These are phyloP conservation scores for Pseudogymnoascus sp. DNA, from an alignment of 2,329 filamentous ascomycete species.

Conservation along the genomic window DNA sequence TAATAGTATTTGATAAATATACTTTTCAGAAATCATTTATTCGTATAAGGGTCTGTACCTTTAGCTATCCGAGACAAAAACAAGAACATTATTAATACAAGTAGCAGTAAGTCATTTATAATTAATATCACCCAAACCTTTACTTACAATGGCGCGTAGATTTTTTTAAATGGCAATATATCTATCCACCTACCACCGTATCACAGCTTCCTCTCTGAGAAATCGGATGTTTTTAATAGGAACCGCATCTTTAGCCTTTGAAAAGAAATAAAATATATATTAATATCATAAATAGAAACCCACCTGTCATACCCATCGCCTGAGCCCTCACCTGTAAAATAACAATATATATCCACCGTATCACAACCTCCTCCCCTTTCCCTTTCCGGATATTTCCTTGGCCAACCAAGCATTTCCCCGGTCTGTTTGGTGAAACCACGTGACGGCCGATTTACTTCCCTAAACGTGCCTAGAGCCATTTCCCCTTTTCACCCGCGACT, in stretches of 20 bases:
- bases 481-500: constrained; percentile 3
- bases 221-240: background rate
- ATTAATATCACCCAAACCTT: background rate
- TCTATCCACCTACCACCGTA: background rate
- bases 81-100: background rate
- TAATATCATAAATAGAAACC: background rate
- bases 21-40: background rate
- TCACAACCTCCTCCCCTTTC: background rate
- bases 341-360: background rate
- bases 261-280: background rate
- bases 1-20: too few species aligned
- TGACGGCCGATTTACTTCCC: background rate
- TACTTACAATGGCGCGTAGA: background rate
- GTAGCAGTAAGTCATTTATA: background rate
- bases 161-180: background rate
- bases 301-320: background rate
- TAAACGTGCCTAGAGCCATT: constrained; percentile 5
- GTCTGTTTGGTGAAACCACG: background rate
- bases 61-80: background rate
- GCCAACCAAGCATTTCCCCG: background rate
- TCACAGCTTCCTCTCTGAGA: background rate
- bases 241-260: background rate
- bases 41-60: background rate
- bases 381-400: background rate
- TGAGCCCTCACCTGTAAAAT: background rate